These are phyloP conservation scores for Trichomonas gallinae DNA, from an alignment of 208 protist species.

Conservation along the genomic window DNA sequence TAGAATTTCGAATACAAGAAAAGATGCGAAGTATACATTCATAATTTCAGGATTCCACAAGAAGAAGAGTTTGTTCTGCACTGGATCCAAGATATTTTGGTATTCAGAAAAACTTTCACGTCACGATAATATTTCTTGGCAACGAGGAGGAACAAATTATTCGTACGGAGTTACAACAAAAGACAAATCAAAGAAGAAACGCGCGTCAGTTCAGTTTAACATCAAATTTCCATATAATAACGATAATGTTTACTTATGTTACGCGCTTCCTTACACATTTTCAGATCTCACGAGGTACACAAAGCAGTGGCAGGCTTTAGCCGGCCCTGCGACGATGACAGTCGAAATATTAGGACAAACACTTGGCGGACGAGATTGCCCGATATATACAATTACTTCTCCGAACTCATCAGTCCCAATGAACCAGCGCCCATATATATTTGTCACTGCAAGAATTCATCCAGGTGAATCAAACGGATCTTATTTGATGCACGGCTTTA, in stretches of 20 bases:
- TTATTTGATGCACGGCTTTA: conserved; percentile 75
- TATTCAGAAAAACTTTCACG: background rate
- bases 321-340: background rate
- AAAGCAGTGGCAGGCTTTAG: background rate
- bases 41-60: conserved; percentile 3
- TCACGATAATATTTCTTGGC: background rate
- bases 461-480: conserved; percentile 82
- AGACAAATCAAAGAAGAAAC: background rate
- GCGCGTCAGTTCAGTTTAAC: conserved; percentile 64
- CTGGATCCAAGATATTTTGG: background rate
- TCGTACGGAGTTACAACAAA: background rate
- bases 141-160: background rate
- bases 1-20: background rate
- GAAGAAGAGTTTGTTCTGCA: background rate
- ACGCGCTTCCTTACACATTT: conserved; percentile 87
- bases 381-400: background rate
- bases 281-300: conserved; percentile 48
- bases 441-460: conserved; percentile 81
- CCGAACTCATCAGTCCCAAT: background rate
- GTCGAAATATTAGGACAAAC: background rate
- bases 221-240: conserved; percentile 53
- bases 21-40: background rate
- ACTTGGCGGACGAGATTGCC: background rate
- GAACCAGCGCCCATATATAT: conserved; percentile 37
- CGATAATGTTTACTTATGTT: conserved; percentile 69